Conservation (phyloP, 495 filamentous ascomycete species). For the Penicillium tannophilum region DNA sequence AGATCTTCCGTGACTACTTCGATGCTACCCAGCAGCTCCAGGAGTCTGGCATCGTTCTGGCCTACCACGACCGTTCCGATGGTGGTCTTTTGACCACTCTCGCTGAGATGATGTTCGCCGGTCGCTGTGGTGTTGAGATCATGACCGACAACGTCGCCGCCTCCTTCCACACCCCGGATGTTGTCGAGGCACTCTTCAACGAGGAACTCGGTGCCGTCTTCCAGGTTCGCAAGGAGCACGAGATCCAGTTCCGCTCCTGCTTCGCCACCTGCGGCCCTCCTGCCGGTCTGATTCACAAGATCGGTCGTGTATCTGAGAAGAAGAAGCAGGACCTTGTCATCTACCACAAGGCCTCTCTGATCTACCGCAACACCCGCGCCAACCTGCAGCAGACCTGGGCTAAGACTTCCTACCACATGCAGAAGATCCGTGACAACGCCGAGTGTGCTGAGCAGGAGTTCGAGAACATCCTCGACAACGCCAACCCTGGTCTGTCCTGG, state of each 20-base stretch:
- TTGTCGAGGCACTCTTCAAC: slow-evolving; percentile 83
- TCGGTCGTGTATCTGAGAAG: slow-evolving; percentile 69
- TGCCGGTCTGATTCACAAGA: slow-evolving; percentile 73
- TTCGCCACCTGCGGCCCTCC: slow-evolving; percentile 93
- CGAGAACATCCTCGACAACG: slow-evolving; percentile 70
- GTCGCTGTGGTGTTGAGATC: slow-evolving; percentile 84
- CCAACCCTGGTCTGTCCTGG: slow-evolving; percentile 83
- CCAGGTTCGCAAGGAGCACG: slow-evolving; percentile 83
- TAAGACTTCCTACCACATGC: slow-evolving; percentile 86
- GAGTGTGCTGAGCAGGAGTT: slow-evolving; percentile 86
- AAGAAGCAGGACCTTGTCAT: slow-evolving; percentile 81
- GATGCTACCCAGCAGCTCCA: slow-evolving; percentile 87
- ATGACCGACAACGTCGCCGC: slow-evolving; percentile 73
- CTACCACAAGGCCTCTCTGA: slow-evolving; percentile 62
- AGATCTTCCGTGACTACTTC: slow-evolving; percentile 86
- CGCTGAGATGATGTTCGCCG: slow-evolving; percentile 98
- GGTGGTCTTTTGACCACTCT: slow-evolving; percentile 92
- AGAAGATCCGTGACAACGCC: slow-evolving; percentile 86
- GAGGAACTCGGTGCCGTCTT: slow-evolving; percentile 98
- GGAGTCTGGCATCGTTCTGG: slow-evolving; percentile 82
- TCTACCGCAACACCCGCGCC: slow-evolving; percentile 69
- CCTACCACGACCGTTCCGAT: slow-evolving; percentile 93
- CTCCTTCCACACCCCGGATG: slow-evolving; percentile 56
- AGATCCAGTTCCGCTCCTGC: slow-evolving; percentile 81
- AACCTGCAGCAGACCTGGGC: slow-evolving; percentile 89